Evolutionary conservation across 139 green algal species (phyloP).

Genomic region (Monoraphidium neglectum): DNA sequence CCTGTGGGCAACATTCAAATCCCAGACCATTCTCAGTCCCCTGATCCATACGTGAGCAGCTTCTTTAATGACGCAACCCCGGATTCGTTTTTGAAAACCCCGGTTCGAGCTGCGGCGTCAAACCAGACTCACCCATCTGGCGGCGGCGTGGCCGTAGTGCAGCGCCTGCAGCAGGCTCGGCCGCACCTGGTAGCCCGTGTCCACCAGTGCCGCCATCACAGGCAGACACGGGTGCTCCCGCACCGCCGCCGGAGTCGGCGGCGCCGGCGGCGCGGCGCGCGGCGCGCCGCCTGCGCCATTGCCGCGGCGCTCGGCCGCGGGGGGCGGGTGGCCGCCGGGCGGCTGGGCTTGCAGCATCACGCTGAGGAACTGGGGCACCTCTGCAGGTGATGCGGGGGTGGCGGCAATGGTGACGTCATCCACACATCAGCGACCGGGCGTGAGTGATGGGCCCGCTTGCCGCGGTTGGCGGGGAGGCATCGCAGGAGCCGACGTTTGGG

Average conservation of each 20-base stretch:
- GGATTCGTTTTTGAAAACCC: not conserved
- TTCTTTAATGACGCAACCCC: not conserved
- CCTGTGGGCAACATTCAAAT: not conserved
- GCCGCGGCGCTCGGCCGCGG: not conserved
- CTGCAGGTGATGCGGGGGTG: no score
- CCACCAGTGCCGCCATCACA: conserved; percentile 17
- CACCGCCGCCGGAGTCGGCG: not conserved
- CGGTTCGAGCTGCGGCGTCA: no score
- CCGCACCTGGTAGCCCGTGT: conserved; percentile 9
- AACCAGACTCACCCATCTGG: not conserved
- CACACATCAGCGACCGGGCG: no score
- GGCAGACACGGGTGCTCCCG: not conserved
- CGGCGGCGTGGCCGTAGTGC: not conserved
- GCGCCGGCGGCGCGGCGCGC: no score
- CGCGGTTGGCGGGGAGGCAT: not conserved
- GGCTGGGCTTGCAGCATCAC: not conserved
- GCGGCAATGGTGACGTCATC: no score
- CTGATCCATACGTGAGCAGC: not conserved
- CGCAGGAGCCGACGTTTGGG: not conserved
- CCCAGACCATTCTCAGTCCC: not conserved
- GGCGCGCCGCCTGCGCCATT: not conserved
- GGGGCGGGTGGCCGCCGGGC: not conserved
- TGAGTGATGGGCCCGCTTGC: no score
- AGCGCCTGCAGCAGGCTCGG: conserved; percentile 1
- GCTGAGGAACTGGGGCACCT: not conserved